phyloP scores from a whole-genome alignment of 1,139 yeast species.

The Pichia sp. region DNA sequence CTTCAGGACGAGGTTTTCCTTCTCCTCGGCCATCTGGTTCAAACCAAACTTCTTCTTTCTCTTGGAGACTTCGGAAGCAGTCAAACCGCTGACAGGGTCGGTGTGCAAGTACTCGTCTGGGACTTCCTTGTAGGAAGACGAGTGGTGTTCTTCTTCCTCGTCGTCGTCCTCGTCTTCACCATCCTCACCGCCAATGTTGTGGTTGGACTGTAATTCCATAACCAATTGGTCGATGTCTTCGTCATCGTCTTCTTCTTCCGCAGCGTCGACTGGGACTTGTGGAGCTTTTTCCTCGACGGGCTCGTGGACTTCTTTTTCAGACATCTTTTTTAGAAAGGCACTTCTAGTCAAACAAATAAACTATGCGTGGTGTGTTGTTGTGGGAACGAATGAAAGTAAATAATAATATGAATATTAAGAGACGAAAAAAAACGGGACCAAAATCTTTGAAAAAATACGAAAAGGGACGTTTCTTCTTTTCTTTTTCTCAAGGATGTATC shows the following conservation, averaged over 20 bases:
- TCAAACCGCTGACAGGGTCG: conserved; percentile 76
- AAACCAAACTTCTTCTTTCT: conserved; percentile 94
- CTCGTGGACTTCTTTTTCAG: conserved; percentile 20
- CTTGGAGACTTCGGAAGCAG: conserved; percentile 73
- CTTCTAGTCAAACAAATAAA: conserved; percentile 3
- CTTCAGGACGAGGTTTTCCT: conserved; percentile 77
- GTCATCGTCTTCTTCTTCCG: conserved; percentile 25
- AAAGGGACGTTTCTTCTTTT: not conserved
- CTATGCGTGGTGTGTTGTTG: not conserved
- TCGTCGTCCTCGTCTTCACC: conserved; percentile 46
- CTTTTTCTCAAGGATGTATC: not conserved
- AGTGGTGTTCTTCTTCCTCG: conserved; percentile 48
- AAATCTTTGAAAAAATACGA: not conserved
- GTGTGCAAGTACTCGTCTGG: conserved; percentile 91
- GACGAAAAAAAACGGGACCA: not conserved
- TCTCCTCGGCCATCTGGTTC: conserved; percentile 93
- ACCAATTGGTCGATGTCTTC: conserved; percentile 74
- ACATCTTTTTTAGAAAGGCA: conserved; percentile 9
- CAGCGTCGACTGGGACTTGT: conserved; percentile 5
- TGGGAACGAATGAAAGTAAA: not conserved
- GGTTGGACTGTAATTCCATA: conserved; percentile 80
- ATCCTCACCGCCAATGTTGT: conserved; percentile 13
- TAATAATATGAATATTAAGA: not conserved
- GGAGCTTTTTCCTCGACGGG: conserved; percentile 20
- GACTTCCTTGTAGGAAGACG: conserved; percentile 54